Evolutionary conservation across 495 filamentous ascomycete genomes (phyloP).

Genomic region (Haplographium delicatum): DNA sequence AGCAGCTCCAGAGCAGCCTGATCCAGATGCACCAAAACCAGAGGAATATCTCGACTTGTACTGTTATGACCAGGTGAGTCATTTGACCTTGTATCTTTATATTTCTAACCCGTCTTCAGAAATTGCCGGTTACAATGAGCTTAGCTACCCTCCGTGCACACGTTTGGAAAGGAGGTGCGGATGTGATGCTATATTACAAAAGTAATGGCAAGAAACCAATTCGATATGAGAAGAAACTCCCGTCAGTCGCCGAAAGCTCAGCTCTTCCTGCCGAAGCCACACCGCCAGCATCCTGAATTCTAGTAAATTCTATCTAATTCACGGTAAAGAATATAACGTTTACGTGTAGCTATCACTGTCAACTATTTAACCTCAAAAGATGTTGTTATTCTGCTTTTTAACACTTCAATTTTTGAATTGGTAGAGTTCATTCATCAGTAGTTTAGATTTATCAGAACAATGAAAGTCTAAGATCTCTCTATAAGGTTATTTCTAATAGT

Average conservation of each 20-base stretch:
- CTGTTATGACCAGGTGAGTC: slow-evolving; percentile 80
- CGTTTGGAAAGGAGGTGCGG: slow-evolving; percentile 86
- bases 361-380: no score
- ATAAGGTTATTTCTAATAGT: no score
- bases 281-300: not conserved
- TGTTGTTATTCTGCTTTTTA: no score
- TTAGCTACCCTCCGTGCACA: slow-evolving; percentile 85
- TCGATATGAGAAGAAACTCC: slow-evolving; percentile 13
- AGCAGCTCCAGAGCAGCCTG: slow-evolving; percentile 45
- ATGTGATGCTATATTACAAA: slow-evolving; percentile 87
- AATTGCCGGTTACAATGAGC: slow-evolving; percentile 67
- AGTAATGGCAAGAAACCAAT: slow-evolving; percentile 68
- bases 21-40: slow-evolving; percentile 60
- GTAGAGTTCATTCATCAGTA: no score
- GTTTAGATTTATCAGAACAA: no score
- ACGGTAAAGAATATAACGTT: no score
- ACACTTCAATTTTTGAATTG: no score
- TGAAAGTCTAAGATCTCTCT: no score
- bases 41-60: slow-evolving; percentile 93
- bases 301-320: no score
- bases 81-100: no score
- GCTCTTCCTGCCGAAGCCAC: not conserved
- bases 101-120: slow-evolving; percentile 24
- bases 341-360: no score
- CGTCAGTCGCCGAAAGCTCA: not conserved